Evolutionary conservation across 805 yeast species (phyloP).

Genomic region (Saccharomycopsis schoenii): DNA sequence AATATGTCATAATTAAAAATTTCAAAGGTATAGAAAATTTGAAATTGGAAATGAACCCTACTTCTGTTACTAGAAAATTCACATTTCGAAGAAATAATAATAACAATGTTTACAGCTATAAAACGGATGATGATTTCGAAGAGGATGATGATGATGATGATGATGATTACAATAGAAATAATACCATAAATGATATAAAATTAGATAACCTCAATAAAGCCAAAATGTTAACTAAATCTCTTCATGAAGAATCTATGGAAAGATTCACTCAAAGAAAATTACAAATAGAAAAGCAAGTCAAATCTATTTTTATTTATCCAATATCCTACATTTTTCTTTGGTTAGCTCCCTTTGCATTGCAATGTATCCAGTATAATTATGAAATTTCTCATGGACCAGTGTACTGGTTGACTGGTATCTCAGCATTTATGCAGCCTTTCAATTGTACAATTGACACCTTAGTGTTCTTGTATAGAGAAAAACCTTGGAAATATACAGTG

Average conservation of each 20-base stretch:
- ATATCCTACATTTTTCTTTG: constrained; percentile 70
- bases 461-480: constrained; percentile 70
- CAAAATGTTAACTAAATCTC: constrained; percentile 25
- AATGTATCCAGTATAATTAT: constrained; percentile 44
- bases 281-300: constrained; percentile 67
- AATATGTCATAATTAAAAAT: constrained; percentile 21
- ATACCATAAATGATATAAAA: neutral
- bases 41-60: constrained; percentile 3
- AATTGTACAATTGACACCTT: constrained; percentile 69
- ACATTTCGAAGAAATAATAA: neutral
- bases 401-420: constrained; percentile 53
- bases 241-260: constrained; percentile 52
- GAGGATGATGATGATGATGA: constrained; percentile 5
- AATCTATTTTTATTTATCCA: constrained; percentile 75
- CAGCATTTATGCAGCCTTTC: constrained; percentile 73
- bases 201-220: constrained; percentile 11
- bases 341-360: constrained; percentile 69
- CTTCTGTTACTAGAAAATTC: neutral
- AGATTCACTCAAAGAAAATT: constrained; percentile 54
- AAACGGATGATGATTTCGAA: neutral
- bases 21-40: constrained; percentile 20
- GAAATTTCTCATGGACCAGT: constrained; percentile 41
- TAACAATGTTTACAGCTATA: neutral
- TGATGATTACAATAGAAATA: neutral
- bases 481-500: constrained; percentile 56